phyloP scores from a whole-genome alignment of 306 rosid genomes.

The Hippophae gyantsensis region DNA sequence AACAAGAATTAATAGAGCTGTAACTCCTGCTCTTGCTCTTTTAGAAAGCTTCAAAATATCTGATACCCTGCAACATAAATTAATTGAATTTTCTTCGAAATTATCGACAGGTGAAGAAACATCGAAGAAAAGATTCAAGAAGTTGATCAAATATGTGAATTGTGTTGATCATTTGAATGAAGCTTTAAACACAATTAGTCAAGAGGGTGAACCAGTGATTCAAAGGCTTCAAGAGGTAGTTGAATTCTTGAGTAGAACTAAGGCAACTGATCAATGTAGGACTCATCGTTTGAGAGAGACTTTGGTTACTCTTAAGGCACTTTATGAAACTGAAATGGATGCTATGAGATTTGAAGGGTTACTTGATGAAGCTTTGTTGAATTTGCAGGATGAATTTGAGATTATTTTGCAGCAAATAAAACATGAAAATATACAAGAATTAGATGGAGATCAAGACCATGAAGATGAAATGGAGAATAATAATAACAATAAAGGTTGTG shows the following conservation, averaged over 20 bases:
- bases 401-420: slow-evolving; percentile 34
- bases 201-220: slow-evolving; percentile 62
- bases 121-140: slow-evolving; percentile 24
- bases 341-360: slow-evolving; percentile 74
- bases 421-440: slow-evolving; percentile 30
- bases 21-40: slow-evolving; percentile 63
- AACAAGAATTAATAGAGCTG: slow-evolving; percentile 52
- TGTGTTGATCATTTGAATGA: slow-evolving; percentile 47
- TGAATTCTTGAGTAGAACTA: slow-evolving; percentile 78
- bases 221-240: slow-evolving; percentile 88
- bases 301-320: slow-evolving; percentile 46
- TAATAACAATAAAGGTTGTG: slow-evolving; percentile 6
- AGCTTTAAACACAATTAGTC: slow-evolving; percentile 35
- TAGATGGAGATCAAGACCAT: slow-evolving; percentile 10
- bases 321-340: slow-evolving; percentile 68
- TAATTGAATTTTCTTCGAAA: slow-evolving; percentile 29
- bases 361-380: slow-evolving; percentile 60
- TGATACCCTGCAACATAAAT: slow-evolving; percentile 47
- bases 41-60: slow-evolving; percentile 42
- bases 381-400: slow-evolving; percentile 79
- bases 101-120: slow-evolving; percentile 25
- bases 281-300: slow-evolving; percentile 58
- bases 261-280: slow-evolving; percentile 56
- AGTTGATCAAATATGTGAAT: slow-evolving; percentile 39
- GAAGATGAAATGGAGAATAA: neutral